Percentiles rank a stretch among this genome's conserved stretches.
Evolutionary conservation across 2,329 filamentous ascomycete species (phyloP).

Genomic region (Reticulascus tulasneorum): DNA sequence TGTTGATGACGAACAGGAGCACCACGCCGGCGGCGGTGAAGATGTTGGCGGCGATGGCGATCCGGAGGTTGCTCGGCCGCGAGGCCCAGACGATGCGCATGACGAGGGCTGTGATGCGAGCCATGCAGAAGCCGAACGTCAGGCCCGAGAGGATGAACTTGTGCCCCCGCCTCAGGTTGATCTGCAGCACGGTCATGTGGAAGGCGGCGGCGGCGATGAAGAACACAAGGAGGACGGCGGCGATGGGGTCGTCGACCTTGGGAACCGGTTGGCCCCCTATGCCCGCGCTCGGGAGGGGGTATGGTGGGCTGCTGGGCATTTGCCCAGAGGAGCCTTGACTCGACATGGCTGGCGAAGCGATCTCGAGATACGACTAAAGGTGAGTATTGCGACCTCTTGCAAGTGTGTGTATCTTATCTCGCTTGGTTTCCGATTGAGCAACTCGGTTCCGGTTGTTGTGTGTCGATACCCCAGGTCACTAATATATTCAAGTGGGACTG

Average conservation of each 20-base stretch:
- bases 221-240: constrained; percentile 56
- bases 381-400: too few relatives aligned
- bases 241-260: constrained; percentile 60
- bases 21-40: constrained; percentile 72
- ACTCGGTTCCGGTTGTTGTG: too few relatives aligned
- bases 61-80: constrained; percentile 29
- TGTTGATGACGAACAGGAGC: constrained; percentile 72
- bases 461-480: too few relatives aligned
- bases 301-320: constrained; percentile 31
- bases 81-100: constrained; percentile 52
- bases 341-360: too few relatives aligned
- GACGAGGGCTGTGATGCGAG: constrained; percentile 46
- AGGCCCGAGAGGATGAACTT: constrained; percentile 58
- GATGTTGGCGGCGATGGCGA: constrained; percentile 60
- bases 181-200: constrained; percentile 56
- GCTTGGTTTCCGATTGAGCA: too few relatives aligned
- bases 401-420: too few relatives aligned
- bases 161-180: constrained; percentile 44
- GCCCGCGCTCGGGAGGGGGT: constrained; percentile 37
- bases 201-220: constrained; percentile 49
- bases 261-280: constrained; percentile 56
- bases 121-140: constrained; percentile 56
- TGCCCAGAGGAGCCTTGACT: too few relatives aligned
- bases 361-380: neutral
- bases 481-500: too few relatives aligned